Percentiles rank a stretch among this genome's conserved stretches.
Conservation (phyloP, 1,284 basidiomycete genomes). For the Butyriboletus pseudospeciosus region DNA sequence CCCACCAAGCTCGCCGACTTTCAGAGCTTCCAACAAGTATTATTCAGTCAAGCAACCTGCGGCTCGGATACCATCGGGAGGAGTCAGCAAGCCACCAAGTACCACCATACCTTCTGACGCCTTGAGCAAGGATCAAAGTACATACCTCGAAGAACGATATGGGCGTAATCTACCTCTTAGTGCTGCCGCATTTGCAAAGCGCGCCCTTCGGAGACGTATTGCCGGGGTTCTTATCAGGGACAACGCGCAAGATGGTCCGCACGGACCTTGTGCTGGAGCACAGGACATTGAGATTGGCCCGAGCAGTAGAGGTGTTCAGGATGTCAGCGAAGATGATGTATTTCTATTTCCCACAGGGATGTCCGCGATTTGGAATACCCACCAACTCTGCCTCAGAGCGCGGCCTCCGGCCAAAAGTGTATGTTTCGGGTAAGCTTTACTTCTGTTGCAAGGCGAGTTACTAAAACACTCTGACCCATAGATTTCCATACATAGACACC, state of each 20-base stretch:
- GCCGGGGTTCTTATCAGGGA: slow-evolving; percentile 80
- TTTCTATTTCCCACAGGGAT: slow-evolving; percentile 87
- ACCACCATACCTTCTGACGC: slow-evolving; percentile 9
- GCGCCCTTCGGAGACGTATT: slow-evolving; percentile 81
- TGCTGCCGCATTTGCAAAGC: slow-evolving; percentile 76
- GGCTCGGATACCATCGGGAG: slow-evolving; percentile 14
- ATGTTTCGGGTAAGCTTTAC: slow-evolving; percentile 78
- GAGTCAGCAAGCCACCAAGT: neutral
- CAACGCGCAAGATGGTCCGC: slow-evolving; percentile 35
- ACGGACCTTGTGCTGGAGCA: slow-evolving; percentile 43
- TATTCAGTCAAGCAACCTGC: slow-evolving; percentile 52
- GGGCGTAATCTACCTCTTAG: slow-evolving; percentile 85
- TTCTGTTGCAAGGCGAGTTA: neutral
- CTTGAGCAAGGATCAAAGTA: slow-evolving; percentile 48
- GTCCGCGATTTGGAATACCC: slow-evolving; percentile 90
- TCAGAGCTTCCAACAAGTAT: slow-evolving; percentile 55
- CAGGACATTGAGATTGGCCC: slow-evolving; percentile 48
- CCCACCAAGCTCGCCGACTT: slow-evolving; percentile 28
- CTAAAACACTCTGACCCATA: slow-evolving; percentile 31
- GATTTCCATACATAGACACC: slow-evolving; percentile 98
- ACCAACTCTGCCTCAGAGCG: slow-evolving; percentile 62
- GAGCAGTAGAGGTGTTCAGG: slow-evolving; percentile 57
- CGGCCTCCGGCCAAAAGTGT: slow-evolving; percentile 72
- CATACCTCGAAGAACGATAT: slow-evolving; percentile 90
- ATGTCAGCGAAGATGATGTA: slow-evolving; percentile 80